These are phyloP conservation scores for Pascua guehoae DNA, from an alignment of 1,284 basidiomycete species.

Conservation along the genomic window DNA sequence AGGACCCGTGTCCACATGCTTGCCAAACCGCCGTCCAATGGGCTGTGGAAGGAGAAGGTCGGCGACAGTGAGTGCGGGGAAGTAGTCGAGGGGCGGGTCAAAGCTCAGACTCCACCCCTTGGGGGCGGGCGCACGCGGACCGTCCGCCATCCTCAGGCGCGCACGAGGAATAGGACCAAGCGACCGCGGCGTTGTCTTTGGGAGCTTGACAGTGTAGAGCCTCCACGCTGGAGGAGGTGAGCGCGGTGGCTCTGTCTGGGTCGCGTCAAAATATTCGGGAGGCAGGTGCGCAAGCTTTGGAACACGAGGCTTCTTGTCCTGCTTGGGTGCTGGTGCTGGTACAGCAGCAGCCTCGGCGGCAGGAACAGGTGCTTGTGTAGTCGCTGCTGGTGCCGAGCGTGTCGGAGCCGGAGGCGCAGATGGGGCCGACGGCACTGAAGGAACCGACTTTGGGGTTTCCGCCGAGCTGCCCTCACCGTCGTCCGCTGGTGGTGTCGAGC, in stretches of 20 bases:
- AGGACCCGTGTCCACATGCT: conserved; percentile 23
- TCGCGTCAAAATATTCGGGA: conserved; percentile 38
- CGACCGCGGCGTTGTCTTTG: conserved; percentile 47
- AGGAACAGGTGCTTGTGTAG: too few species aligned
- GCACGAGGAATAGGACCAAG: conserved; percentile 21
- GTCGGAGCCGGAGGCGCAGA: too few species aligned
- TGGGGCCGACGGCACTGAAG: too few species aligned
- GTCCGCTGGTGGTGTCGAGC: too few species aligned
- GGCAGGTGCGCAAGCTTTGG: conserved; percentile 11
- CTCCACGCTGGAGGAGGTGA: conserved; percentile 56
- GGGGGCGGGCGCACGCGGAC: conserved; percentile 34
- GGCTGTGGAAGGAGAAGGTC: conserved; percentile 60
- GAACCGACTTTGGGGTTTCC: too few species aligned
- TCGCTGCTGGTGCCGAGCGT: too few species aligned
- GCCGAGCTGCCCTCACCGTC: too few species aligned
- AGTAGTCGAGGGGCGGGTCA: conserved; percentile 67
- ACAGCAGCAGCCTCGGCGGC: too few species aligned
- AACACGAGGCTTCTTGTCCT: conserved; percentile 5
- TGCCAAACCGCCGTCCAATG: conserved; percentile 28
- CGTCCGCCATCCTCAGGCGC: conserved; percentile 20
- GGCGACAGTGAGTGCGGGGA: conserved; percentile 61
- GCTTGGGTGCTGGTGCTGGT: neutral
- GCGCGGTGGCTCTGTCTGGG: conserved; percentile 35
- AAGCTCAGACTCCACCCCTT: conserved; percentile 70
- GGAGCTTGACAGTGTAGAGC: conserved; percentile 59